These are phyloP conservation scores for Fusarium nodosum DNA, from an alignment of 2,329 filamentous ascomycete species.

Conservation along the genomic window DNA sequence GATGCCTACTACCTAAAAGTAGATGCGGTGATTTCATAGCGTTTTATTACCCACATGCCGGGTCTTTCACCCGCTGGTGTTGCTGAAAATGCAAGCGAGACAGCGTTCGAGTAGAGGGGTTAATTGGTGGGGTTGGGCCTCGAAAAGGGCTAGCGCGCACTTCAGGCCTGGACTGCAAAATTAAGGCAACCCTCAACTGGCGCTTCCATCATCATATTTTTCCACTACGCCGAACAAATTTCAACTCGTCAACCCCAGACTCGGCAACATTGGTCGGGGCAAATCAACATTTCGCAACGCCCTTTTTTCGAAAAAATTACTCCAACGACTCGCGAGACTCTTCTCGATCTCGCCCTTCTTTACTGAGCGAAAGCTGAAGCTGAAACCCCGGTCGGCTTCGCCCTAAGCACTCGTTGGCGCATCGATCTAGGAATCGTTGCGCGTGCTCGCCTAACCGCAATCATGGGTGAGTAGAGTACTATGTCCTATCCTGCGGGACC, in stretches of 20 bases:
- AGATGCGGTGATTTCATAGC: constrained; percentile 11
- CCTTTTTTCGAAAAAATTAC: constrained; percentile 36
- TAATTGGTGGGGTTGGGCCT: constrained; percentile 36
- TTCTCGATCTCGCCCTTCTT: constrained; percentile 27
- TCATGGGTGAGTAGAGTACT: constrained; percentile 69
- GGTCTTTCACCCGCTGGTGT: constrained; percentile 11
- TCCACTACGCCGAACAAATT: constrained; percentile 60
- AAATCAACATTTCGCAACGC: constrained; percentile 49
- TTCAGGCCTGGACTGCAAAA: constrained; percentile 58
- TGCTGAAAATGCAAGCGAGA: constrained; percentile 39
- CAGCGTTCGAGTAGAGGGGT: constrained; percentile 41
- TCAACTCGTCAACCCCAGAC: constrained; percentile 60
- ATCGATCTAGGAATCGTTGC: constrained; percentile 60
- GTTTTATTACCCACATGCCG: constrained; percentile 4
- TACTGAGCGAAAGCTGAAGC: constrained; percentile 48
- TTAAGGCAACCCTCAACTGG: constrained; percentile 60
- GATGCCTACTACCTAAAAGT: neutral
- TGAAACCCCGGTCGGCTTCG: constrained; percentile 51
- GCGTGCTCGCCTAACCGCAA: constrained; percentile 67
- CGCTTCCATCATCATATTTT: constrained; percentile 55
- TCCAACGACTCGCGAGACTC: constrained; percentile 13
- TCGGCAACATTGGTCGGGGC: constrained; percentile 58
- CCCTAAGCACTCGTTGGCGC: constrained; percentile 55
- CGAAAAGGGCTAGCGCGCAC: constrained; percentile 58
- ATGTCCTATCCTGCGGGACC: constrained; percentile 16